phyloP scores from a whole-genome alignment of 768 basidiomycete species.

The Boletus tylopilopsis region DNA sequence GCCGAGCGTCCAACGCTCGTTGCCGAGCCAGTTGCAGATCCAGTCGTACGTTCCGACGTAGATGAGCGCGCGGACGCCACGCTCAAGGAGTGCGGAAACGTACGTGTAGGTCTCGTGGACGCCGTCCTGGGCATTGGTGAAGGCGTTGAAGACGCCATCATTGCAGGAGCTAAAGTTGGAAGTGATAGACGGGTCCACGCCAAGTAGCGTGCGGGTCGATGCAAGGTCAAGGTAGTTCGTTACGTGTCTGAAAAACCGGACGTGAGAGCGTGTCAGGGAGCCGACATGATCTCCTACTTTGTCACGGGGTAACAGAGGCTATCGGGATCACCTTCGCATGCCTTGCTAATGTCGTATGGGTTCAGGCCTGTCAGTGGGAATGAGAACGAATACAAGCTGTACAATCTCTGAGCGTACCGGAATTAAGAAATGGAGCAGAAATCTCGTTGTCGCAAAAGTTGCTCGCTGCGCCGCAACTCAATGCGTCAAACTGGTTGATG shows the following conservation, averaged over 20 bases:
- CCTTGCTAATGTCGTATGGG: conserved; percentile 67
- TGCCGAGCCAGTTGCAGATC: conserved; percentile 79
- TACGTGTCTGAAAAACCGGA: conserved; percentile 44
- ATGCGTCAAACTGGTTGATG: conserved; percentile 61
- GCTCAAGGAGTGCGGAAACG: conserved; percentile 57
- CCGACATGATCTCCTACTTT: conserved; percentile 24
- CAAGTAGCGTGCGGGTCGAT: conserved; percentile 50
- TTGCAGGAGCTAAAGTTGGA: conserved; percentile 41
- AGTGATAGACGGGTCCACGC: conserved; percentile 50
- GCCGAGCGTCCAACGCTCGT: conserved; percentile 70
- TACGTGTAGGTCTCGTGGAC: conserved; percentile 32
- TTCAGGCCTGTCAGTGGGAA: conserved; percentile 38
- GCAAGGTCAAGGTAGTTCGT: conserved; percentile 58
- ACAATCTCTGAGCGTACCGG: conserved; percentile 31
- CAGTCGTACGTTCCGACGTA: conserved; percentile 76
- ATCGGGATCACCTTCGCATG: conserved; percentile 49
- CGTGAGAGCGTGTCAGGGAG: not conserved
- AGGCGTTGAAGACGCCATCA: conserved; percentile 45
- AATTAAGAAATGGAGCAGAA: conserved; percentile 21
- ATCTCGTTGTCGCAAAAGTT: conserved; percentile 59
- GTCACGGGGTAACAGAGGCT: conserved; percentile 51
- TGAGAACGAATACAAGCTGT: not conserved
- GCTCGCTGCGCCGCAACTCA: conserved; percentile 65
- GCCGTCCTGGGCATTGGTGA: conserved; percentile 44
- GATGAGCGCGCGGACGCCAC: conserved; percentile 69